These are phyloP conservation scores for Cladorrhinum samala DNA, from an alignment of 495 filamentous ascomycete genomes.

Conservation along the genomic window DNA sequence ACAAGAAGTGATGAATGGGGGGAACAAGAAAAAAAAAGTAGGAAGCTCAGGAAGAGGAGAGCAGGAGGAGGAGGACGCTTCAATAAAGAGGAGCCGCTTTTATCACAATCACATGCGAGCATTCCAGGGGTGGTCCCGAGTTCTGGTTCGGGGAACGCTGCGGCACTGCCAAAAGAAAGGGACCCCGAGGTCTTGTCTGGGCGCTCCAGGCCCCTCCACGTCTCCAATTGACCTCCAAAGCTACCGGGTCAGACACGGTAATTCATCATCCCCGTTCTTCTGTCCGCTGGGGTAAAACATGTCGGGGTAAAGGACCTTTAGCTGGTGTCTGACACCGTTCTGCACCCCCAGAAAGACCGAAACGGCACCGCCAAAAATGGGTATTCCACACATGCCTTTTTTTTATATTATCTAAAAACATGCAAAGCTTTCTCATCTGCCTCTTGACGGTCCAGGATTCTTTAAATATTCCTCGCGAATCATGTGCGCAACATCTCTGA, in stretches of 20 bases:
- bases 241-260: background rate
- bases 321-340: background rate
- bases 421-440: background rate
- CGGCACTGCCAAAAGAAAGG: background rate
- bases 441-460: no score
- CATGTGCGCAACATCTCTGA: no score
- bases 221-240: no score
- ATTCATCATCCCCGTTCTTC: background rate
- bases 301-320: background rate
- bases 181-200: no score
- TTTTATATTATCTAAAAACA: background rate
- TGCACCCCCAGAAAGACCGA: background rate
- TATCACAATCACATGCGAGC: slow-evolving; percentile 18
- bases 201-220: background rate
- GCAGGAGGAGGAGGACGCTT: background rate
- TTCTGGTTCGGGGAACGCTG: background rate
- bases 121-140: no score
- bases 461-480: no score
- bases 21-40: slow-evolving; percentile 1
- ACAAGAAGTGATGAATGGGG: background rate
- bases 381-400: background rate
- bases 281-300: background rate
- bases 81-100: slow-evolving; percentile 14
- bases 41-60: background rate
- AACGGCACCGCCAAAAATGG: background rate